Evolutionary conservation across 2,329 filamentous ascomycete genomes (phyloP), one percentile per base, ranked within the genome.

Genomic region (Xylariaceae sp.): DNA sequence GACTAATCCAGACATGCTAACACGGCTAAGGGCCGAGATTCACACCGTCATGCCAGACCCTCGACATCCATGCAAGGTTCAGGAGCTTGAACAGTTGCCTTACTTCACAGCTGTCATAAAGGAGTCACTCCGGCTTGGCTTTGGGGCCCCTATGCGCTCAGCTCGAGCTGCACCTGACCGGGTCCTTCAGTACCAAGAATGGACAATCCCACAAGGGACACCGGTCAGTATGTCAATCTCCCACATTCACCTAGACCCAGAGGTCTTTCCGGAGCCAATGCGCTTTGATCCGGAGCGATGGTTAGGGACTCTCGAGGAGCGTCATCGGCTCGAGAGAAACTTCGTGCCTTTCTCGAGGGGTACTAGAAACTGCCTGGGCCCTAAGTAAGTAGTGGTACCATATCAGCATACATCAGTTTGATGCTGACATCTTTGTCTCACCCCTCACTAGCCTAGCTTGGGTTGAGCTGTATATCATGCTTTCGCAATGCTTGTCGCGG

Each of bases 311-410:
- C 9, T 16, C 14, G 44, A 54, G 14, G 26, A 33, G 6, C 43
- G 44, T 1, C 26, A 31, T 3, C 16, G 26, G 28, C 26, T 31
- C 2, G 52, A 54, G 28, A 47, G 24, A 12, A 12, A 11, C 7
- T 48, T 48, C 28, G 52, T 33, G 8, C 43, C 44, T 3, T 54
- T 54, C 11, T 54, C 52, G 11, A 48, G 29, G 23, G 52, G 52
- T 6, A 39, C 52, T 7, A 33, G 52, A 17, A 23, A 19, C 14
- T 54, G 52, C 16, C 33, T 54, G 4, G 52, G 52, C 2, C 11
- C 19, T 12, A 29, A 54, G 52, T 54, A 36, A 47, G 52, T 54
- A 23, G 14, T n/a, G 11, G 14, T 21, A 4, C n/a, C 6, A 31
- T 2, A 6, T 41, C n/a, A n/a, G n/a, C n/a, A n/a, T n/a, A n/a